phyloP scores from a whole-genome alignment of 2,329 filamentous ascomycete genomes.

The Talaromyces sp. region DNA sequence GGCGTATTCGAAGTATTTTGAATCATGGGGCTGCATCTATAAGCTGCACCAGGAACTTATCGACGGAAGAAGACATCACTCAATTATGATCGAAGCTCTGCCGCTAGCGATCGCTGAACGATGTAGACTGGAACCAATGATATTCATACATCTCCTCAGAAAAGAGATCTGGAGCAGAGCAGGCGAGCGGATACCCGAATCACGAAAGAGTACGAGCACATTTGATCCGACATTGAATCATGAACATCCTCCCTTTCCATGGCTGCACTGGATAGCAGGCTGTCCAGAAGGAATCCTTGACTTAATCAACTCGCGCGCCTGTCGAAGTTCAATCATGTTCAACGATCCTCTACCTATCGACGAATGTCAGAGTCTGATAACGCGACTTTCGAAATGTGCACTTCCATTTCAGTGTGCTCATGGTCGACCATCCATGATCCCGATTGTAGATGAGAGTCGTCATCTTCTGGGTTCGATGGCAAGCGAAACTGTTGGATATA shows the following conservation, averaged over 20 bases:
- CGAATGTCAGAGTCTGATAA: slow-evolving; percentile 41
- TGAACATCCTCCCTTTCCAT: slow-evolving; percentile 32
- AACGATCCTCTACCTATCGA: slow-evolving; percentile 41
- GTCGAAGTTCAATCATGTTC: slow-evolving; percentile 51
- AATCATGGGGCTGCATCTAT: slow-evolving; percentile 71
- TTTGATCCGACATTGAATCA: background rate
- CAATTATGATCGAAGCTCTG: slow-evolving; percentile 55
- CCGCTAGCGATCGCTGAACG: slow-evolving; percentile 72
- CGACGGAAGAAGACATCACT: slow-evolving; percentile 6
- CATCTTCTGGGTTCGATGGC: background rate
- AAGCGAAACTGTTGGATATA: background rate
- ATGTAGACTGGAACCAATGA: slow-evolving; percentile 66
- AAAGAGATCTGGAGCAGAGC: slow-evolving; percentile 67
- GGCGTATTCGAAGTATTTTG: slow-evolving; percentile 56
- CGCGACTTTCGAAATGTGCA: slow-evolving; percentile 38
- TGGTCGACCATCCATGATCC: slow-evolving; percentile 49
- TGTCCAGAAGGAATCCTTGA: slow-evolving; percentile 76
- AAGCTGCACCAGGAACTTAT: slow-evolving; percentile 34
- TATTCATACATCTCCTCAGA: slow-evolving; percentile 72
- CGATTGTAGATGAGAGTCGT: slow-evolving; percentile 32
- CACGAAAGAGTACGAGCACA: background rate
- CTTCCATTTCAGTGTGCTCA: slow-evolving; percentile 53
- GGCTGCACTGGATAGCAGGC: slow-evolving; percentile 61
- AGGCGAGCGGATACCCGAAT: slow-evolving; percentile 34
- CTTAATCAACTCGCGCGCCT: slow-evolving; percentile 49